Evolutionary conservation across 2,329 filamentous ascomycete genomes (phyloP).

Genomic region (Ophiostoma montium): DNA sequence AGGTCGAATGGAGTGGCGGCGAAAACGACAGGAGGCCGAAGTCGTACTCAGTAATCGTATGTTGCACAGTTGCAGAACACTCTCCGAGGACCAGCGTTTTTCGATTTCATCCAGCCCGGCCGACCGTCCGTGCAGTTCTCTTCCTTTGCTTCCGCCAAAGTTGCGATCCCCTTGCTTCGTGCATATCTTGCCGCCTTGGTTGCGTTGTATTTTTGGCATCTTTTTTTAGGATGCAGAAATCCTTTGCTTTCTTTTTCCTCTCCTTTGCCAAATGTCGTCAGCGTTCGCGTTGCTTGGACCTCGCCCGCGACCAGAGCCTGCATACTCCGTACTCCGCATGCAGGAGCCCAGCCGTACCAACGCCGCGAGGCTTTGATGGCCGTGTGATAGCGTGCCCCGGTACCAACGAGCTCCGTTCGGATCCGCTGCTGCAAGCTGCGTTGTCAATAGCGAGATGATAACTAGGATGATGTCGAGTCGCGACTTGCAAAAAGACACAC

Average conservation of each 20-base stretch:
- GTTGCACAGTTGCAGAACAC: not conserved
- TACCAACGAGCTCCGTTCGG: not conserved
- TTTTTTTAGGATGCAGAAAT: not conserved
- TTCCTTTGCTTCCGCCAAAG: no score
- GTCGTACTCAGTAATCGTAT: not conserved
- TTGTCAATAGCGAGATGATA: not conserved
- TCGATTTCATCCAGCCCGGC: no score
- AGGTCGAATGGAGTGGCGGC: not conserved
- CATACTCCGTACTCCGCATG: not conserved
- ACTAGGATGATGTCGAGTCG: not conserved
- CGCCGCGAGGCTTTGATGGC: not conserved
- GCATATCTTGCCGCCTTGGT: not conserved
- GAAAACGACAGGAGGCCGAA: not conserved
- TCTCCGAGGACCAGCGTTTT: not conserved
- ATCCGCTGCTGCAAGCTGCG: not conserved
- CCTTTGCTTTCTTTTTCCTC: not conserved
- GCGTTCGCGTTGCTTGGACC: not conserved
- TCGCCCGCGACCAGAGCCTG: not conserved
- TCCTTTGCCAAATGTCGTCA: not conserved
- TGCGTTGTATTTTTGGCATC: not conserved
- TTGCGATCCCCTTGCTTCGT: no score
- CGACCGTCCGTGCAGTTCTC: no score
- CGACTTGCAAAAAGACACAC: not conserved
- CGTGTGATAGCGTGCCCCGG: not conserved
- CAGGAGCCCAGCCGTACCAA: not conserved